Evolutionary conservation across 805 yeast species (phyloP), one percentile per base, ranked within the genome.

Genomic region (Starmerella vitae): DNA sequence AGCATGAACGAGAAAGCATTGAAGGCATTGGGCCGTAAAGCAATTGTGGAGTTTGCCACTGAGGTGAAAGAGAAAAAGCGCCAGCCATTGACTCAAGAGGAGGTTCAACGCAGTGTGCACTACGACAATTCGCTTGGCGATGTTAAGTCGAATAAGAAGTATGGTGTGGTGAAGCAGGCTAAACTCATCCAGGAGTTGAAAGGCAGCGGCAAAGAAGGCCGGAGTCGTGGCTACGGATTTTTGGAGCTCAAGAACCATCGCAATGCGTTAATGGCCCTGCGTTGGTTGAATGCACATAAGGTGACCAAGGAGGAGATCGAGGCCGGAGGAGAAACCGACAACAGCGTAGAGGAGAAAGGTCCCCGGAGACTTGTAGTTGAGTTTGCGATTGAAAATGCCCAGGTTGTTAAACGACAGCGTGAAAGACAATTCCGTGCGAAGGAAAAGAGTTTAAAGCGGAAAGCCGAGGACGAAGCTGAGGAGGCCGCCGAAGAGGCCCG

Each of bases 211-310:
- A 78, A 78, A 20, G 61, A 68, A 21, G 98, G 98, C 41, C 72
- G 98, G 60, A 77, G 91, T 55, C 78, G 96, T 66, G 98, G 98
- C 44, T 91, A 88, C 54, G 98, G 98, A 47, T 88, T 91, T 68
- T 61, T 91, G 33, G 97, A 91, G 62, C 85, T 70, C 60, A 76
- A 85, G 61, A 94, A 86, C 60, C 98, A 91, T 60, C 80, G 79
- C 60, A 59, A 78, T 46, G 97, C 98, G 1, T 68, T 91, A 49
- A 86, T 85, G 96, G 96, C 93, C 2, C 71, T 91, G 41, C 75
- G 98, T 66, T 91, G 95, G 94, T 68, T 91, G 58, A 91, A 91
- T 59, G 94, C 94, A 6, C 95, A 88, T 56, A 78, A 73, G 54
- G 94, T 91, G 5, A 63, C 82, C 0, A 60, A 59, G 25, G 73